Base-by-base conservation (phyloP, 352 stramenopile species). In the Globisporangium echinulatum region DNA sequence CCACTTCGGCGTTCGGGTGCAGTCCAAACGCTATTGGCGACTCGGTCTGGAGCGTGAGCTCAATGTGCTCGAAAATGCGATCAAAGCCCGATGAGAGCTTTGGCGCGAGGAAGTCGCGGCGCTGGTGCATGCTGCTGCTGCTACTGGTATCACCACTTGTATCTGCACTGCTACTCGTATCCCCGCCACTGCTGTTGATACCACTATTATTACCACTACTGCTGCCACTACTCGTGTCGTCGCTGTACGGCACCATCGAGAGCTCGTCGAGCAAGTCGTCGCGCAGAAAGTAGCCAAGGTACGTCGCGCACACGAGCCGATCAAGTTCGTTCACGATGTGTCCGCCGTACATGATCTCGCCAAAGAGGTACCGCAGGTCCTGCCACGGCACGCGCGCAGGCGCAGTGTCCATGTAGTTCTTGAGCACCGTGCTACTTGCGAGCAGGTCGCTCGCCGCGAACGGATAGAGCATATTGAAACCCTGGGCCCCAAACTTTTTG, bases 1-100 rank as follows among this genome's bases (percentile, higher is more conserved):
- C 85, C 13, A 98, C 94, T 63, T 97, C 91, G 6, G 90, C 88
- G 67, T 98, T 98, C n/a, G 92, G 87, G 57, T 98, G 92, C 48
- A 98, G 49, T 0, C 90, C 90, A 74, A 98, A 97, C 3, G 89
- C 88, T 9, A 84, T 75, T 0, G 92, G 90, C 0, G 85, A 86
- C 47, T 98, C 92, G 43, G 77, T 86, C 38, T 78, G 44, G n/a
- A 97, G 66, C n/a, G 75, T 70, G 5, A 63, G 58, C 44, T 97
- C 89, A 38, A 98, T 77, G 59, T 97, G 89, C 49, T 97, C 88
- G 9, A 98, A 58, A 40, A 96, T 88, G 11, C 79, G 78, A 57
- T 96, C 88, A 52, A 81, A 91, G 1, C 78, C 75, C 11, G 75
- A 69, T 4, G 68, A 78, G 13, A 92, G 73, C 54, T 92, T 94